Percentiles rank a stretch among this genome's conserved stretches.
Conservation (phyloP, 305 asterid species). For the Fraxinus sp. region DNA sequence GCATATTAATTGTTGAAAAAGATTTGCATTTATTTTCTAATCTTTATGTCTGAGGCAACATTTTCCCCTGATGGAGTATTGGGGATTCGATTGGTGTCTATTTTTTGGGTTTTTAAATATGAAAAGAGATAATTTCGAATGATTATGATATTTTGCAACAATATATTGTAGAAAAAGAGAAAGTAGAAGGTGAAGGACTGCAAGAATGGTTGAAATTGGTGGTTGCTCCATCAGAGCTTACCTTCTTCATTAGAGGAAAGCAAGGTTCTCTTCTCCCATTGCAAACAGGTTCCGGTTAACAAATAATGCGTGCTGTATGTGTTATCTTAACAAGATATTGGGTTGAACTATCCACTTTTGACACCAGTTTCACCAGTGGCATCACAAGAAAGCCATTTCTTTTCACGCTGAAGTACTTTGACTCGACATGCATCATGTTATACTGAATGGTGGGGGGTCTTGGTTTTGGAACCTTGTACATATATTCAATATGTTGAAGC, state of each 20-base stretch:
- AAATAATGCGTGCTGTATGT: not conserved
- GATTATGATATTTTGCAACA: conserved; percentile 14
- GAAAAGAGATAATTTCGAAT: not conserved
- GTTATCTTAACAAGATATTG: conserved; percentile 10
- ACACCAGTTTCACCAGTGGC: not conserved
- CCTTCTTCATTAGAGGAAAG: conserved; percentile 70
- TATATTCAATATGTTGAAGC: conserved; percentile 27
- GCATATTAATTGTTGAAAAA: not conserved
- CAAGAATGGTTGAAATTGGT: conserved; percentile 86
- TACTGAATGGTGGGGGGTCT: conserved; percentile 10
- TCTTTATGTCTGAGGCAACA: not conserved
- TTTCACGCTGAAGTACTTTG: conserved; percentile 19
- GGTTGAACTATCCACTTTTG: conserved; percentile 14
- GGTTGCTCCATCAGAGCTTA: conserved; percentile 91
- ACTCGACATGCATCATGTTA: conserved; percentile 2
- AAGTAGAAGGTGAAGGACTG: conserved; percentile 94
- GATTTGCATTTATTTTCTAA: not conserved
- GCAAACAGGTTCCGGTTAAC: conserved; percentile 49
- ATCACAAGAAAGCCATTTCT: conserved; percentile 1
- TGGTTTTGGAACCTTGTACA: conserved; percentile 32
- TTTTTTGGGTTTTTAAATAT: conserved; percentile 2
- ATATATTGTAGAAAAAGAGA: conserved; percentile 65
- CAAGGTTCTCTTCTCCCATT: conserved; percentile 72
- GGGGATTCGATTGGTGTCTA: not conserved
- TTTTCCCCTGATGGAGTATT: not conserved